phyloP scores from a whole-genome alignment of 2,329 filamentous ascomycete species.

The Fusarium abutilonis region DNA sequence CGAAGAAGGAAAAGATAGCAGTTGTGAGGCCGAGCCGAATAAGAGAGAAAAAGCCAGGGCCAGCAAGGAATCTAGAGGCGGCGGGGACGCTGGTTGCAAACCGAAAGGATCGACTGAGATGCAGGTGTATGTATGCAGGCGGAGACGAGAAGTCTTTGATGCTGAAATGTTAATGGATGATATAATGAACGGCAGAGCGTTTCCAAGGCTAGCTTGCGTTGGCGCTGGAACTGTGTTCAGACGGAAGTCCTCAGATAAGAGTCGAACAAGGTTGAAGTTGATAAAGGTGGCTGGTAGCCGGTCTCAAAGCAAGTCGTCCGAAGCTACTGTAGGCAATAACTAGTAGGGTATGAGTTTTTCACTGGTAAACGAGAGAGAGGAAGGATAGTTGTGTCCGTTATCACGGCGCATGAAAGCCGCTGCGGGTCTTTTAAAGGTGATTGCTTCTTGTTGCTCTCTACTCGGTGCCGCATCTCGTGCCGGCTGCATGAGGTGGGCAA shows the following conservation, averaged over 20 bases:
- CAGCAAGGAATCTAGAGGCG: conserved; percentile 12
- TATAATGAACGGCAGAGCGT: conserved; percentile 28
- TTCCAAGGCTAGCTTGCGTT: conserved; percentile 26
- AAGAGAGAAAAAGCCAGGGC: conserved; percentile 23
- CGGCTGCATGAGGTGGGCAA: conserved; percentile 1
- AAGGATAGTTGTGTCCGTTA: conserved; percentile 13
- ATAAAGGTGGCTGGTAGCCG: conserved; percentile 28
- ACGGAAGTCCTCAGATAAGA: conserved; percentile 18
- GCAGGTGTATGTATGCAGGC: conserved; percentile 13
- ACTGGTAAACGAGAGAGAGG: conserved; percentile 35
- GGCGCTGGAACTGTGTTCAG: conserved; percentile 25
- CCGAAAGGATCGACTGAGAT: conserved; percentile 36
- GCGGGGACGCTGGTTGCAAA: conserved; percentile 27
- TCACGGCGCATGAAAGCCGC: conserved; percentile 41
- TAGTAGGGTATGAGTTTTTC: conserved; percentile 27
- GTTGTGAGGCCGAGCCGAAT: conserved; percentile 22
- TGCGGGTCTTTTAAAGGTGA: conserved; percentile 41
- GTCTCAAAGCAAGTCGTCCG: conserved; percentile 7
- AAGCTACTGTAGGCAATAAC: conserved; percentile 21
- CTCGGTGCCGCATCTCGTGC: background rate
- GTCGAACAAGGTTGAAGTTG: conserved; percentile 15
- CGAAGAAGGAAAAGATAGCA: conserved; percentile 21
- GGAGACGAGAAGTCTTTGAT: conserved; percentile 31
- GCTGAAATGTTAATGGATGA: conserved; percentile 31
- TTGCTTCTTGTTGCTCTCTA: conserved; percentile 16